These are phyloP conservation scores for Magnaporthiopsis poae DNA, from an alignment of 2,329 filamentous ascomycete species.

Conservation along the genomic window DNA sequence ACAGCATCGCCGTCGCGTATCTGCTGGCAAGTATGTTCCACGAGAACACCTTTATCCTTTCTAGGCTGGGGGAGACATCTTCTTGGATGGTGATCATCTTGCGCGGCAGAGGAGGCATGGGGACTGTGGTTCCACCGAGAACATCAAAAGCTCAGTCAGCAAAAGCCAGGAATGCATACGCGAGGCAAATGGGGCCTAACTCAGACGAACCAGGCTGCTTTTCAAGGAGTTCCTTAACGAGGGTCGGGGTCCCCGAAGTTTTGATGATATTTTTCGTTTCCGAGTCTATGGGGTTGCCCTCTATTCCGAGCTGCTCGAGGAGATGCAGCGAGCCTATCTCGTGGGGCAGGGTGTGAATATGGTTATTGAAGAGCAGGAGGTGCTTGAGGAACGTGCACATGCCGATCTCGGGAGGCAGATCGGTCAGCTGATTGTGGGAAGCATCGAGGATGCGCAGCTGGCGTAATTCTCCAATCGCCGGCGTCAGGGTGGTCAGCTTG, in stretches of 20 bases:
- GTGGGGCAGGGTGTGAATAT: slow-evolving; percentile 68
- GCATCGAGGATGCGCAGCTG: slow-evolving; percentile 75
- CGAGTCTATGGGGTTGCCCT: slow-evolving; percentile 76
- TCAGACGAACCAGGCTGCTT: slow-evolving; percentile 64
- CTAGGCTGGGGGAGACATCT: slow-evolving; percentile 46
- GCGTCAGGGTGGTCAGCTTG: slow-evolving; percentile 70
- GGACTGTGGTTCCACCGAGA: slow-evolving; percentile 42
- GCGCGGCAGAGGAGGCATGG: slow-evolving; percentile 65
- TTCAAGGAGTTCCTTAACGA: slow-evolving; percentile 77
- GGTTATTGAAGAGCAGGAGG: slow-evolving; percentile 81
- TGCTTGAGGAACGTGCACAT: slow-evolving; percentile 91
- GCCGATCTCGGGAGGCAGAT: slow-evolving; percentile 80
- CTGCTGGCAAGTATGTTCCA: slow-evolving; percentile 96
- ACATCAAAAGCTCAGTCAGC: not conserved
- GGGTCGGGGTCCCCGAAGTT: slow-evolving; percentile 74
- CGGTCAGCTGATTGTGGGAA: slow-evolving; percentile 74
- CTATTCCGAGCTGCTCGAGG: slow-evolving; percentile 79
- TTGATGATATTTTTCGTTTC: slow-evolving; percentile 72
- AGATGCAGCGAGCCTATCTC: slow-evolving; percentile 84
- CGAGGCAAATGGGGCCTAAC: not conserved
- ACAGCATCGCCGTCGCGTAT: slow-evolving; percentile 73
- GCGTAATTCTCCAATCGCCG: slow-evolving; percentile 71
- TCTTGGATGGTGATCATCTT: slow-evolving; percentile 70
- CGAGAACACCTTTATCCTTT: slow-evolving; percentile 76
- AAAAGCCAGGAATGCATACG: not conserved